Evolutionary conservation across 805 yeast species (phyloP), one percentile per base, ranked within the genome.

Genomic region (Candida railenensis): DNA sequence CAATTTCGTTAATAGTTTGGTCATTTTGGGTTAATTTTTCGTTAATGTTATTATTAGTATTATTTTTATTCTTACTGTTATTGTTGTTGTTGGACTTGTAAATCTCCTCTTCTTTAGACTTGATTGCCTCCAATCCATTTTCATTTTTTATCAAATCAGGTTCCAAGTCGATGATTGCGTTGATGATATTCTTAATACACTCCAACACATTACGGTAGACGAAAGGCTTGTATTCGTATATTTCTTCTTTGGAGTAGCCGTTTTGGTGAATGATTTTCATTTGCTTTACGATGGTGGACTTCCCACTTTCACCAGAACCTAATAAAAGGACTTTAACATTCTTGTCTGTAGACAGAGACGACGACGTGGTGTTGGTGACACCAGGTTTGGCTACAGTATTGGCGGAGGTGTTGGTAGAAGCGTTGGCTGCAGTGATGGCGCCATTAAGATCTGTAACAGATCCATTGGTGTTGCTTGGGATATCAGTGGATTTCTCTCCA

Each of bases 261-360:
- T 81, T 74, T 58, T 84, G 87, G 59, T 86, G 89, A 42, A 85
- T 69, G 48, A 85, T 85, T 59, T 85, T 86, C 82, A 87, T 87
- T 63, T 87, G 95, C 62, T 86, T 87, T 44, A 87, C 79, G 44
- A 87, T 82, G 15, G 95, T 87, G 5, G 90, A 83, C 59, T 87
- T 87, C 3, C 95, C 95, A 50, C 84, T 76, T 59, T 87, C 95
- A 14, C 98, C 99, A 0, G 97, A 87, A 3, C 99, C 94, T 42
- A 87, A 66, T 30, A 91, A 71, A 33, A 91, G 71, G 40, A 91
- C 83, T 62, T 90, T 90, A 45, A 83, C 81, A 48, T 81, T 87
- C 50, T 76, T 61, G 21, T 53, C 61, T 3, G 45, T 15, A 8
- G 36, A 22, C 14, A n/a, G 14, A 4, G 34, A 21, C 19, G 19